These are phyloP conservation scores for Agrocybe pediades DNA, from an alignment of 768 basidiomycete genomes.

Conservation along the genomic window DNA sequence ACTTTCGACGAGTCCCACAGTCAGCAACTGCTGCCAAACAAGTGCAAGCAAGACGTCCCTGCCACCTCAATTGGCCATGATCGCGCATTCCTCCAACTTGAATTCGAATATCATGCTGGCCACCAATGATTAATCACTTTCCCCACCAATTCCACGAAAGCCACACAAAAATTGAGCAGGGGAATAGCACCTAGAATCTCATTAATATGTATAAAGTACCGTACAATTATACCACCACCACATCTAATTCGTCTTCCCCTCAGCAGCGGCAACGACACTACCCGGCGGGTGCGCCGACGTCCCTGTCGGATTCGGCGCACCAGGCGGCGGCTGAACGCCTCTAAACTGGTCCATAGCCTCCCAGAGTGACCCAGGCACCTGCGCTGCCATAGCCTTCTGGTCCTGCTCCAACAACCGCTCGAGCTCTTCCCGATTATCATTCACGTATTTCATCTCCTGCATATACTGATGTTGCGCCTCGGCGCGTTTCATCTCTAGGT, in stretches of 20 bases:
- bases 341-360: conserved; percentile 41
- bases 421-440: conserved; percentile 45
- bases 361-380: conserved; percentile 49
- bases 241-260: neutral
- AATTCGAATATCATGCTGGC: no score
- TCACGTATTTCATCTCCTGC: conserved; percentile 53
- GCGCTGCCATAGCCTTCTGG: conserved; percentile 40
- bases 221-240: neutral
- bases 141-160: neutral
- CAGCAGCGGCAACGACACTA: conserved; percentile 9
- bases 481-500: conserved; percentile 52
- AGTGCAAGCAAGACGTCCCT: no score
- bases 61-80: no score
- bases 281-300: conserved; percentile 11
- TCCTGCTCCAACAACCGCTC: conserved; percentile 35
- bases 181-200: neutral
- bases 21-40: no score
- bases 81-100: no score
- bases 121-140: no score
- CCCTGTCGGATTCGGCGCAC: conserved; percentile 13
- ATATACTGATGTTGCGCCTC: conserved; percentile 52
- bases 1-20: no score
- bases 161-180: neutral
- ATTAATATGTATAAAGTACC: conserved; percentile 5
- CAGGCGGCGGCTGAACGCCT: conserved; percentile 17